Conservation (phyloP, 441 rosid genomes). For the Macaranga tanarius region DNA sequence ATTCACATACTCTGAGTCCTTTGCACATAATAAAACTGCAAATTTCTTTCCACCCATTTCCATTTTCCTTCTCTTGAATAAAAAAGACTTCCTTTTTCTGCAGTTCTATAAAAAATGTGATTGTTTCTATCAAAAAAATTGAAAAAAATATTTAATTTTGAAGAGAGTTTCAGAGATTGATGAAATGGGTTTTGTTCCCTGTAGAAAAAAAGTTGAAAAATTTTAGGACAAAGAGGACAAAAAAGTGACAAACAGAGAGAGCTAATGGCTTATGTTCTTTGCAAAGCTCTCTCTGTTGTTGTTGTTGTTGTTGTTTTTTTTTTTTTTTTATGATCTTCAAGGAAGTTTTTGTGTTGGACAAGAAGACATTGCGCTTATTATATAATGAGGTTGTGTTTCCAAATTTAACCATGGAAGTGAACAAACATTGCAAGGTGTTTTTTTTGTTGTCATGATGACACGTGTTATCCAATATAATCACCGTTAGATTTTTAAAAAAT, state of each 20-base stretch:
- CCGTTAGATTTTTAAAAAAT: too few relatives aligned
- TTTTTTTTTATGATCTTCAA: not conserved
- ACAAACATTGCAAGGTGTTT: too few relatives aligned
- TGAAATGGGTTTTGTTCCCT: constrained; percentile 7
- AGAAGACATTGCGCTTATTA: not conserved
- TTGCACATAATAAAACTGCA: constrained; percentile 53
- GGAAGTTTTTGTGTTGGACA: not conserved
- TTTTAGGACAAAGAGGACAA: not conserved
- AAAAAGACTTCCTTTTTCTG: too few relatives aligned
- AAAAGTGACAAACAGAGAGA: not conserved
- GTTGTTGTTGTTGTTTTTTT: too few relatives aligned
- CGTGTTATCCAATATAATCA: too few relatives aligned
- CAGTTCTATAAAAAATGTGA: not conserved
- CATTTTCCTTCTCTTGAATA: not conserved
- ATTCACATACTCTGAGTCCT: constrained; percentile 55
- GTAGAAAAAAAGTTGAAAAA: not conserved
- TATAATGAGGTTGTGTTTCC: constrained; percentile 11
- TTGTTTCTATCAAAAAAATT: constrained; percentile 4
- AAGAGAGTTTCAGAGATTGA: not conserved
- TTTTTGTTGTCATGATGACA: too few relatives aligned
- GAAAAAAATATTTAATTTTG: constrained; percentile 3
- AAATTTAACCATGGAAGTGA: not conserved
- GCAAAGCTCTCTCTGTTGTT: not conserved
- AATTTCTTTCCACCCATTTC: constrained; percentile 39
- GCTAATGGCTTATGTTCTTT: not conserved